Conservation (phyloP, 441 rosid genomes). For the Brassica balearica region DNA sequence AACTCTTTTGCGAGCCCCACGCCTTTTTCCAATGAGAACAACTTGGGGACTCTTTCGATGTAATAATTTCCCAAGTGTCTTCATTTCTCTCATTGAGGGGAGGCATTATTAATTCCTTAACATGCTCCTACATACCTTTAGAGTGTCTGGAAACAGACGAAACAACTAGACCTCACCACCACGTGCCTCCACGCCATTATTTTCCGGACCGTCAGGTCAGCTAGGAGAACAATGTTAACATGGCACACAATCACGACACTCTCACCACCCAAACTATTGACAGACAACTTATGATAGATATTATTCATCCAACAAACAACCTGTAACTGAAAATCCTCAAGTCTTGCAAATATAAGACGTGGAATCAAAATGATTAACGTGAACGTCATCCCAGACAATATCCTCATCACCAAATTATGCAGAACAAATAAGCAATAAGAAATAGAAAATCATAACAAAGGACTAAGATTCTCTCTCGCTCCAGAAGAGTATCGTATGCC, state of each 20-base stretch:
- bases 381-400: conserved; percentile 35
- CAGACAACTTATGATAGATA: conserved; percentile 16
- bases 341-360: conserved; percentile 31
- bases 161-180: conserved; percentile 39
- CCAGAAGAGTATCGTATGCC: conserved; percentile 34
- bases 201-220: conserved; percentile 19
- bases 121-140: conserved; percentile 15
- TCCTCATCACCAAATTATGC: conserved; percentile 32
- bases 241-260: conserved; percentile 11
- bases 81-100: not conserved
- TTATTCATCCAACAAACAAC: conserved; percentile 33
- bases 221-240: conserved; percentile 35
- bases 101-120: conserved; percentile 14
- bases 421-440: conserved; percentile 26
- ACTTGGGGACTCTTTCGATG: conserved; percentile 13
- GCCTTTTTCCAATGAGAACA: conserved; percentile 5
- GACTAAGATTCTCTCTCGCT: conserved; percentile 19
- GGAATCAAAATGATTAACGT: conserved; percentile 37
- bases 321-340: conserved; percentile 9
- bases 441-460: conserved; percentile 27
- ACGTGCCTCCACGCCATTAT: conserved; percentile 31
- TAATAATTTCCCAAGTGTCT: conserved; percentile 4
- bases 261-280: conserved; percentile 21
- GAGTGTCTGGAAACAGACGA: conserved; percentile 37
- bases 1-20: not conserved